Conservation (phyloP, 495 filamentous ascomycete genomes). For the Penicillium dipodomyicola region DNA sequence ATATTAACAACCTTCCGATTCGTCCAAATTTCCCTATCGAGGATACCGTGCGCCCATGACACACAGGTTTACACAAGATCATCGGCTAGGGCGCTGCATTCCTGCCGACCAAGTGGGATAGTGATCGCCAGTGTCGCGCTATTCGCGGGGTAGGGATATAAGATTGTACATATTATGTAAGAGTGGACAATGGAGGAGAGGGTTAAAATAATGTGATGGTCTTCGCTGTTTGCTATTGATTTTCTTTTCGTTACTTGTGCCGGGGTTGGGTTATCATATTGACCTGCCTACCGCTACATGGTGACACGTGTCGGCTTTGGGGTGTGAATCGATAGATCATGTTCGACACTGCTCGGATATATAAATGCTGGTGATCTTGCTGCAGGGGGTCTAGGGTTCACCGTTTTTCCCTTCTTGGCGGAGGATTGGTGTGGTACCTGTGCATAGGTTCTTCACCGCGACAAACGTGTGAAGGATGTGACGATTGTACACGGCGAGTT, state of each 20-base stretch:
- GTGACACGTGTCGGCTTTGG: slow-evolving; percentile 1
- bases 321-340: neutral
- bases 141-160: neutral
- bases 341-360: neutral
- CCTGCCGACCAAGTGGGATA: neutral
- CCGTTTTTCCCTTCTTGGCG: neutral
- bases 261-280: neutral
- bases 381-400: neutral
- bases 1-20: neutral
- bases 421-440: neutral
- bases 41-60: neutral
- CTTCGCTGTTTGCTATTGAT: neutral
- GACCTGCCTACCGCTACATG: neutral
- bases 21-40: neutral
- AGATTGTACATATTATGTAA: neutral
- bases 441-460: neutral
- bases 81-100: neutral
- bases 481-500: neutral
- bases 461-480: neutral
- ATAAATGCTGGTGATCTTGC: neutral
- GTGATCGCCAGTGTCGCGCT: neutral
- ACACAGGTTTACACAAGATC: neutral
- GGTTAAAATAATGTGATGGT: neutral
- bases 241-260: neutral
- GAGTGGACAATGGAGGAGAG: neutral